Evolutionary conservation across 306 rosid species (phyloP).

Genomic region (Notholithocarpus densiflorus): DNA sequence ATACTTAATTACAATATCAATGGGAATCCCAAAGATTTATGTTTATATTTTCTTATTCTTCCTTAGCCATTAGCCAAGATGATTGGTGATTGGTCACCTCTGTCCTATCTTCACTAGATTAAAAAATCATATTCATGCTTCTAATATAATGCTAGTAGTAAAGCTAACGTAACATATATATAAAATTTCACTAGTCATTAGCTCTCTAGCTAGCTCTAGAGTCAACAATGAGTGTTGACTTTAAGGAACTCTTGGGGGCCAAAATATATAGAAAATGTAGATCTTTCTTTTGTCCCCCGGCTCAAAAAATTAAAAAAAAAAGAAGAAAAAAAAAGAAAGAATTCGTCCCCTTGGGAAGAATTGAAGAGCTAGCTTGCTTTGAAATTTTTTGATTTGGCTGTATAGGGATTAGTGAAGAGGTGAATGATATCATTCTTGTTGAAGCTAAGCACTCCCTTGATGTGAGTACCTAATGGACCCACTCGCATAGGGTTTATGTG

Average conservation of each 20-base stretch:
- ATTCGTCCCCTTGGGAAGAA: conserved; percentile 35
- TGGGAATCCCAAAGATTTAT: background rate
- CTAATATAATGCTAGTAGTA: background rate
- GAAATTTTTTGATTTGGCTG: conserved; percentile 22
- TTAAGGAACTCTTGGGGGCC: conserved; percentile 13
- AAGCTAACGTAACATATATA: background rate
- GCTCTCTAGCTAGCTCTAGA: background rate
- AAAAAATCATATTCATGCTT: background rate
- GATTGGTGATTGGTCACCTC: background rate
- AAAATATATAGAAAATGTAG: conserved; percentile 5
- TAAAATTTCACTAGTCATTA: background rate
- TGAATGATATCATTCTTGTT: conserved; percentile 37
- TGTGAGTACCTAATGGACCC: conserved; percentile 44
- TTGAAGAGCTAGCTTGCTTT: conserved; percentile 46
- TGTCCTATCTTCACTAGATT: background rate
- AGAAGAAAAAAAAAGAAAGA: background rate
- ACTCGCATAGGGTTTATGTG: conserved; percentile 31
- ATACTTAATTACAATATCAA: background rate
- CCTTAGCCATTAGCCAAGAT: background rate
- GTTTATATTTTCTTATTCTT: background rate
- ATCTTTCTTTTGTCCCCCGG: background rate
- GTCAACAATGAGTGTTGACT: conserved; percentile 13
- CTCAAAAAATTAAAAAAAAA: too few species aligned
- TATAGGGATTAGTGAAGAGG: conserved; percentile 20
- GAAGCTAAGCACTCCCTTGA: conserved; percentile 33